These are phyloP conservation scores for Leccinum insigne DNA, from an alignment of 1,284 basidiomycete genomes.

Conservation along the genomic window DNA sequence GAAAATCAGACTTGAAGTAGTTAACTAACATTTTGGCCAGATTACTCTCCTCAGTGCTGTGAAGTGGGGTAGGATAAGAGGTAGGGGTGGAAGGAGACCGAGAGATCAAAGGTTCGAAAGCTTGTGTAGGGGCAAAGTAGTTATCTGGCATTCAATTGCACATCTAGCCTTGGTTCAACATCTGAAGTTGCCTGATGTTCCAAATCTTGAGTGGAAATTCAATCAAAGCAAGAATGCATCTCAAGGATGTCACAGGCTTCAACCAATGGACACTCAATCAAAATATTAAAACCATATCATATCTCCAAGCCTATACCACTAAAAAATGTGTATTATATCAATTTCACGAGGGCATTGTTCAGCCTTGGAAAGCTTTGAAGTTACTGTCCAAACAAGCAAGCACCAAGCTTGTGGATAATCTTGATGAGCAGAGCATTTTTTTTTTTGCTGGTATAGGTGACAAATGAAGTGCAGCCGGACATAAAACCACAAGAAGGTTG, in stretches of 20 bases:
- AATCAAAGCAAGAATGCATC: slow-evolving; percentile 9
- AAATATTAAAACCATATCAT: not conserved
- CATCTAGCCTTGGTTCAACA: not conserved
- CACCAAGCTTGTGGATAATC: not conserved
- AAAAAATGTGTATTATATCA: slow-evolving; percentile 18
- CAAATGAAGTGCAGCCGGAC: not conserved
- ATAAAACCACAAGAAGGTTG: slow-evolving; percentile 5
- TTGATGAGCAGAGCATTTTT: slow-evolving; percentile 8
- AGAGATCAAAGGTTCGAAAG: too few species aligned
- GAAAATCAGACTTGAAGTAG: too few species aligned
- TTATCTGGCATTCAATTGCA: not conserved
- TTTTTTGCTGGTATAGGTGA: slow-evolving; percentile 1
- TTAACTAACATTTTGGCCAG: too few species aligned
- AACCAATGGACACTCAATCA: not conserved
- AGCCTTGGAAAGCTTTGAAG: not conserved
- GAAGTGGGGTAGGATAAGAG: too few species aligned
- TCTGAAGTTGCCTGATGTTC: not conserved
- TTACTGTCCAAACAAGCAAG: not conserved
- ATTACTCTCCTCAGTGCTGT: too few species aligned
- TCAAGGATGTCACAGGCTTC: slow-evolving; percentile 12
- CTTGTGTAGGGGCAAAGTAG: not conserved
- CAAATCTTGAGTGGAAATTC: not conserved
- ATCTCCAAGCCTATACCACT: slow-evolving; percentile 18
- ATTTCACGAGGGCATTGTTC: slow-evolving; percentile 7
- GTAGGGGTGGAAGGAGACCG: too few species aligned